Evolutionary conservation across 2,329 filamentous ascomycete species (phyloP).

Genomic region (Metarhizium robertsii): DNA sequence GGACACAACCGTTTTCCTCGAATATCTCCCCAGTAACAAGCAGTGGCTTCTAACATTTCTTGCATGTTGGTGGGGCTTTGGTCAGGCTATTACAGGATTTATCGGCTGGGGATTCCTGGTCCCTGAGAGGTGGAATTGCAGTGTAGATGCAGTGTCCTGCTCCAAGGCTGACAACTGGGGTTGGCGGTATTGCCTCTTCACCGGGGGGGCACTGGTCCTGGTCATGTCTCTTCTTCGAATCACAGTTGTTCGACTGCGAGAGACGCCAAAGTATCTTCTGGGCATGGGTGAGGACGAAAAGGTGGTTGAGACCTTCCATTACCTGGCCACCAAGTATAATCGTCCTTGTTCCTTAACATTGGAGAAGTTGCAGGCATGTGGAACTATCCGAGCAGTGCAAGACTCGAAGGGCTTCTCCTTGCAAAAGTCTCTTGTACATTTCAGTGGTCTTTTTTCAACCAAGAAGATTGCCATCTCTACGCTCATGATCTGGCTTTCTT

Average conservation of each 20-base stretch:
- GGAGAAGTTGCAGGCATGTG: slow-evolving; percentile 36
- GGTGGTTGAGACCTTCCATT: slow-evolving; percentile 38
- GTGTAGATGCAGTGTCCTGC: slow-evolving; percentile 32
- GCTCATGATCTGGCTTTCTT: slow-evolving; percentile 56
- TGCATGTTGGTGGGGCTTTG: slow-evolving; percentile 42
- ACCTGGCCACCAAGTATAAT: slow-evolving; percentile 36
- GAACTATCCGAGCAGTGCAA: slow-evolving; percentile 28
- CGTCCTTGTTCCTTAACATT: slow-evolving; percentile 31
- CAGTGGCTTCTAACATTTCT: slow-evolving; percentile 38
- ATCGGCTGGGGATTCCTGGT: slow-evolving; percentile 37
- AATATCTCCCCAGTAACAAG: slow-evolving; percentile 37
- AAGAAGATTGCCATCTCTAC: slow-evolving; percentile 52
- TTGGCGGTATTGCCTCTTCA: slow-evolving; percentile 38
- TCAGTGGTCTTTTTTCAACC: slow-evolving; percentile 57
- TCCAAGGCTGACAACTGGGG: slow-evolving; percentile 35
- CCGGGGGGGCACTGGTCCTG: slow-evolving; percentile 34
- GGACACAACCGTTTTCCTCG: slow-evolving; percentile 42
- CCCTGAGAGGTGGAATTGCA: slow-evolving; percentile 37
- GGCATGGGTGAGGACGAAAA: slow-evolving; percentile 36
- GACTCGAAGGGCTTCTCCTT: slow-evolving; percentile 21
- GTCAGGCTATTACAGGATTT: slow-evolving; percentile 36
- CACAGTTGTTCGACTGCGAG: slow-evolving; percentile 34
- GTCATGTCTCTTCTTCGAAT: slow-evolving; percentile 35
- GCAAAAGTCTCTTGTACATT: slow-evolving; percentile 35
- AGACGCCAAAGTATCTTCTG: slow-evolving; percentile 40